phyloP scores from a whole-genome alignment of 352 stramenopile genomes.

The Globisporangium cystogenes region DNA sequence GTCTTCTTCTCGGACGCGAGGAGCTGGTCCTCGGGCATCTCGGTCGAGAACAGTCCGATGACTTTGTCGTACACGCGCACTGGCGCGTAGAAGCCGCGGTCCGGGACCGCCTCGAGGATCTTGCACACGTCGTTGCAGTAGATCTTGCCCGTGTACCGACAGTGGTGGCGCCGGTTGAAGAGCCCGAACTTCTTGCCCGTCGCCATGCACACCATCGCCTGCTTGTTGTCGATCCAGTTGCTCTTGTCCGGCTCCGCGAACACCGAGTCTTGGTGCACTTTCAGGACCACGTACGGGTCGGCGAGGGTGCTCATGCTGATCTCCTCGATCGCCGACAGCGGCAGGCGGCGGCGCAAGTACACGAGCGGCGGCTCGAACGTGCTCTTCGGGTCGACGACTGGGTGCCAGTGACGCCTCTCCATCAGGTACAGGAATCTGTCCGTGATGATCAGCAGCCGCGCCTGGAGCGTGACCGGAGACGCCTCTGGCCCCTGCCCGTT shows the following conservation, averaged over 20 bases:
- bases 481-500: slow-evolving; percentile 9
- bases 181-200: slow-evolving; percentile 86
- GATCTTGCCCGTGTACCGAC: slow-evolving; percentile 80
- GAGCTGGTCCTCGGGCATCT: slow-evolving; percentile 79
- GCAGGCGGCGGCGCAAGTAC: slow-evolving; percentile 62
- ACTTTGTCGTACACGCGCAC: slow-evolving; percentile 74
- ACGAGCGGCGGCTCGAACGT: slow-evolving; percentile 54
- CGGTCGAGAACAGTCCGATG: slow-evolving; percentile 78
- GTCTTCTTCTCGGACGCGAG: slow-evolving; percentile 84
- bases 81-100: slow-evolving; percentile 75
- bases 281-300: slow-evolving; percentile 76
- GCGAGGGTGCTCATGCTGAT: slow-evolving; percentile 78
- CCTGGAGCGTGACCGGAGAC: slow-evolving; percentile 28
- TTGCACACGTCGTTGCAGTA: slow-evolving; percentile 84
- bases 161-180: slow-evolving; percentile 87
- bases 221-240: slow-evolving; percentile 84
- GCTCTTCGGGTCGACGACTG: slow-evolving; percentile 48
- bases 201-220: slow-evolving; percentile 76
- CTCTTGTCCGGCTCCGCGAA: slow-evolving; percentile 62
- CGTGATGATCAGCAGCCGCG: slow-evolving; percentile 62
- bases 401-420: slow-evolving; percentile 62
- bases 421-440: slow-evolving; percentile 75
- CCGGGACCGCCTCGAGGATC: slow-evolving; percentile 70
- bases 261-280: slow-evolving; percentile 47
- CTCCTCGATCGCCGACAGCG: slow-evolving; percentile 57